Percentiles rank a stretch among this genome's conserved stretches.
Evolutionary conservation across 2,329 filamentous ascomycete species (phyloP).

Genomic region (Phaeosphaeriaceae sp.): DNA sequence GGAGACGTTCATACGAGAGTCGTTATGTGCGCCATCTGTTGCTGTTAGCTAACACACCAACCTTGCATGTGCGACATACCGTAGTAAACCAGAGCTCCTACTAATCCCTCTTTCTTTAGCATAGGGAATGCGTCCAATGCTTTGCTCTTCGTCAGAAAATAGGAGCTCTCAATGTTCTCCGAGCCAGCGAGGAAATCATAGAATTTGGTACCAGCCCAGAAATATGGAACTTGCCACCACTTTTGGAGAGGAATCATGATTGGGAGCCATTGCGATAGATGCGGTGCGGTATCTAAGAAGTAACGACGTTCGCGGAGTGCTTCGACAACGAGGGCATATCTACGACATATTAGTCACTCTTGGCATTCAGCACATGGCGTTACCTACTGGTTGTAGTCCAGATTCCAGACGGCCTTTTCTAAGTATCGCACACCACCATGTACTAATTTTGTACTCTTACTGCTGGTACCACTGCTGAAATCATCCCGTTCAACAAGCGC

Average conservation of each 20-base stretch:
- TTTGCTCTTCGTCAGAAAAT: slow-evolving; percentile 86
- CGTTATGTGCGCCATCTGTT: slow-evolving; percentile 84
- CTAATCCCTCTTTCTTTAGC: slow-evolving; percentile 78
- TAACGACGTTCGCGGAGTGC: slow-evolving; percentile 82
- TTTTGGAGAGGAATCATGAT: slow-evolving; percentile 83
- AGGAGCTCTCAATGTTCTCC: slow-evolving; percentile 87
- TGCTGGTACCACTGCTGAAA: slow-evolving; percentile 81
- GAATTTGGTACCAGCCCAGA: slow-evolving; percentile 78
- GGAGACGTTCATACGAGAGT: slow-evolving; percentile 90
- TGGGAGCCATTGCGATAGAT: slow-evolving; percentile 79
- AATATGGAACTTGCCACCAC: slow-evolving; percentile 85
- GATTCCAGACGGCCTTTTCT: slow-evolving; percentile 84
- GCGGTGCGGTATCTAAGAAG: slow-evolving; percentile 81
- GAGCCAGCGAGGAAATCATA: slow-evolving; percentile 86
- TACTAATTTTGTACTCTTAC: slow-evolving; percentile 86
- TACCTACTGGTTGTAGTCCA: slow-evolving; percentile 77
- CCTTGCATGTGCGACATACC: slow-evolving; percentile 49
- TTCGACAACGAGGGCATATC: slow-evolving; percentile 76
- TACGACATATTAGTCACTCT: slow-evolving; percentile 16
- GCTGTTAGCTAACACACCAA: slow-evolving; percentile 25
- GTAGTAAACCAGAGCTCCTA: slow-evolving; percentile 87
- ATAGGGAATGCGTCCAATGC: slow-evolving; percentile 87
- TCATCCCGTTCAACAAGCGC: slow-evolving; percentile 83
- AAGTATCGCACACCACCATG: slow-evolving; percentile 85
- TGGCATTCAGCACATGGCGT: neutral